Evolutionary conservation across 192 early-diverging fungal genomes (phyloP), one percentile per base, ranked within the genome.

Genomic region (Gryganskiella cystojenkinii): DNA sequence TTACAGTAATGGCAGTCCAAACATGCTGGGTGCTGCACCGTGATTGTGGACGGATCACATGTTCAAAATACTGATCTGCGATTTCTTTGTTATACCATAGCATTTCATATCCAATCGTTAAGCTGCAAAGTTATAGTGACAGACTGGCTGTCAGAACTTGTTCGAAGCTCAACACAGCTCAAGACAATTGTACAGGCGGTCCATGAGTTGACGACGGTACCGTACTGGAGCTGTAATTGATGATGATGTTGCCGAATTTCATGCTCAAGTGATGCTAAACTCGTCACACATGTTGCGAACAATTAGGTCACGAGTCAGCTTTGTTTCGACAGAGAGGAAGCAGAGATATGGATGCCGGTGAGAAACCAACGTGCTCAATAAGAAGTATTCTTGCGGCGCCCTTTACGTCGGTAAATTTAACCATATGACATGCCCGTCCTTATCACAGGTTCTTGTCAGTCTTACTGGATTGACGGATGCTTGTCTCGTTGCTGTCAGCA

Each of bases 331-430:
- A 54, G 63, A 8, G 20, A 64, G 9, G 56, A 73, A 46, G 44
- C 62, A 17, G 71, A 73, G 49, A 53, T 60, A 37, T 73, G 71
- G 62, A 65, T 65, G 62, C 61, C 50, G 56, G 71, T 73, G 65
- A 31, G 64, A 17, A 40, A n/a, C n/a, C n/a, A n/a, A n/a, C n/a
- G n/a, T n/a, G n/a, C n/a, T n/a, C n/a, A n/a, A n/a, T n/a, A n/a
- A n/a, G n/a, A n/a, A n/a, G n/a, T n/a, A n/a, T n/a, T n/a, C n/a
- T n/a, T n/a, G n/a, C n/a, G n/a, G n/a, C n/a, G n/a, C n/a, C n/a
- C n/a, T n/a, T n/a, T n/a, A n/a, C n/a, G n/a, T n/a, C n/a, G n/a
- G n/a, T n/a, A n/a, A n/a, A n/a, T n/a, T n/a, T n/a, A n/a, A n/a
- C n/a, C n/a, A n/a, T n/a, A n/a, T n/a, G n/a, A n/a, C 50, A 24